A percentile compares a stretch with the other conserved stretches of the same genome.
These are phyloP conservation scores for Tolypocladium endophyticum DNA, from an alignment of 2,329 filamentous ascomycete species.

Conservation along the genomic window DNA sequence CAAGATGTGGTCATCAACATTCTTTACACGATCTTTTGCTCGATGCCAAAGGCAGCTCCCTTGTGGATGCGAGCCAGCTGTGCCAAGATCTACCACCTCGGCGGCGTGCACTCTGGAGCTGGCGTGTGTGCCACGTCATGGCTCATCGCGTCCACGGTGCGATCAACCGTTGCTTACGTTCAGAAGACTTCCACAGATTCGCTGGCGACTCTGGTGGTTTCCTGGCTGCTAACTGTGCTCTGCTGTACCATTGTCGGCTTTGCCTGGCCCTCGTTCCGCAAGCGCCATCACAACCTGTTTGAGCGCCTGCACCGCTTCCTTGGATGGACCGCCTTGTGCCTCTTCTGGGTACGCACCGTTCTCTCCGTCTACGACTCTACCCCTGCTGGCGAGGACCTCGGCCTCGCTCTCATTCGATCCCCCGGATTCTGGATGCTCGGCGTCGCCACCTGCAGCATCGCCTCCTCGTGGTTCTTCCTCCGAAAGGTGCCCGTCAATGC, in stretches of 20 bases:
- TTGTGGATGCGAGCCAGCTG: conserved; percentile 35
- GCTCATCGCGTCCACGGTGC: conserved; percentile 33
- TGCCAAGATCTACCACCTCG: conserved; percentile 42
- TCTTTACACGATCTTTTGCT: conserved; percentile 35
- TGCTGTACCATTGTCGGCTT: conserved; percentile 49
- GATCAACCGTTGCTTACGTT: conserved; percentile 23
- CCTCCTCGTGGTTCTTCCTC: conserved; percentile 64
- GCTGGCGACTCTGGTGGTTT: conserved; percentile 33
- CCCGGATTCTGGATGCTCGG: conserved; percentile 57
- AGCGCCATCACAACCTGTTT: conserved; percentile 55
- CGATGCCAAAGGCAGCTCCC: conserved; percentile 33
- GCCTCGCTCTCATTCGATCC: conserved; percentile 23
- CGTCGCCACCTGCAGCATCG: conserved; percentile 51
- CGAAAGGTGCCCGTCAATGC: conserved; percentile 55
- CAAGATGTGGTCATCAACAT: conserved; percentile 43
- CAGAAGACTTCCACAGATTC: conserved; percentile 22
- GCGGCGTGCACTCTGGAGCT: conserved; percentile 39
- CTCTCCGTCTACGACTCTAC: conserved; percentile 38
- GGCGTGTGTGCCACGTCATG: conserved; percentile 38
- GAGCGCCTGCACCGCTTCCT: conserved; percentile 62
- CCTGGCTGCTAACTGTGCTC: conserved; percentile 47
- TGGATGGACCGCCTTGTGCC: conserved; percentile 55
- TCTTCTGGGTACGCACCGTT: conserved; percentile 56
- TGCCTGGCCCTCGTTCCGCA: conserved; percentile 54
- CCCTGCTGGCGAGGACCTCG: conserved; percentile 20